Conservation (phyloP, 257 asterid species). For the Lavandula angustifolia region DNA sequence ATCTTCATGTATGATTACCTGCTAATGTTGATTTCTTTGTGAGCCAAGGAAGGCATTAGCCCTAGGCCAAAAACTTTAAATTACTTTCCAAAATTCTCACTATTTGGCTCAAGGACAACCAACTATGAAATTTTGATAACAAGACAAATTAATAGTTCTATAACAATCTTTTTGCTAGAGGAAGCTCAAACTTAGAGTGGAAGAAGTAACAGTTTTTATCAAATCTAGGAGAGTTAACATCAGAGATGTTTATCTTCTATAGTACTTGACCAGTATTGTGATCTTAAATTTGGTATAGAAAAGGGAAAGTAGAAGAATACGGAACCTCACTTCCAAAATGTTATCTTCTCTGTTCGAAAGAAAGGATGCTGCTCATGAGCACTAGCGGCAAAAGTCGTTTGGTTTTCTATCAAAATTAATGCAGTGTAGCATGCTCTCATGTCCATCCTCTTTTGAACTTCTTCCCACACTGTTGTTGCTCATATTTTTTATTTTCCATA, state of each 20-base stretch:
- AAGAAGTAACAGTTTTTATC: constrained; percentile 5
- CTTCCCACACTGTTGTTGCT: no score
- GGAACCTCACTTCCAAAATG: neutral
- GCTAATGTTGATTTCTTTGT: constrained; percentile 30
- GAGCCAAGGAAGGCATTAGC: constrained; percentile 8
- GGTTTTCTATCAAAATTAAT: neutral
- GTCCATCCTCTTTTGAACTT: neutral
- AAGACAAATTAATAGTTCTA: neutral
- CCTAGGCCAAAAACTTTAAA: constrained; percentile 14
- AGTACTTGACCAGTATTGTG: neutral
- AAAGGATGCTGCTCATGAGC: neutral
- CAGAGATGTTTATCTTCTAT: constrained; percentile 3
- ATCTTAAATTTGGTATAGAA: constrained; percentile 15
- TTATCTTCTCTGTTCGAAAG: neutral
- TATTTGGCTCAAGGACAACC: constrained; percentile 10
- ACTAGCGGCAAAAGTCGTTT: neutral
- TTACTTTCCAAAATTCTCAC: constrained; percentile 11
- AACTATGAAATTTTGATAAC: neutral
- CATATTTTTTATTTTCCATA: neutral
- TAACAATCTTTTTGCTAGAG: neutral
- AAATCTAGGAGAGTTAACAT: constrained; percentile 15
- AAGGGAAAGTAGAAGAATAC: neutral
- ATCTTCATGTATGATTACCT: constrained; percentile 66
- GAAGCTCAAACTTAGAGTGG: constrained; percentile 12
- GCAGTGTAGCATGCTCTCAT: constrained; percentile 6